Conservation (phyloP, 2,329 filamentous ascomycete species). For the Penicillium sp. region DNA sequence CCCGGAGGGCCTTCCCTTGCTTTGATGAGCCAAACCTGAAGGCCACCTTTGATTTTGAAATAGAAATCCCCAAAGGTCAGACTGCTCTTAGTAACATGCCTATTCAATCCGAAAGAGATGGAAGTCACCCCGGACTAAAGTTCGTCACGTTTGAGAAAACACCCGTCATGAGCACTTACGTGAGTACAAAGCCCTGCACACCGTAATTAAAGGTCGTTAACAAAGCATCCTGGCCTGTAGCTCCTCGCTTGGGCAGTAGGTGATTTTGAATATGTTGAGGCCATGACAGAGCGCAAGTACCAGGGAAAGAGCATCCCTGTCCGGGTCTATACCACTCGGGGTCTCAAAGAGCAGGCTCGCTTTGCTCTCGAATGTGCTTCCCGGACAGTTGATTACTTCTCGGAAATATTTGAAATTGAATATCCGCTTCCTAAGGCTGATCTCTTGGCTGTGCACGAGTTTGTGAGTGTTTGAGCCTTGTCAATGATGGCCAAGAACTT, state of each 20-base stretch:
- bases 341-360: conserved; percentile 87
- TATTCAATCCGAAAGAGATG: conserved; percentile 69
- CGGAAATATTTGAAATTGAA: conserved; percentile 86
- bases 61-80: conserved; percentile 86
- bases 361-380: conserved; percentile 90
- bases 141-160: conserved; percentile 77
- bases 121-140: conserved; percentile 65
- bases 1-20: conserved; percentile 91
- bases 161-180: conserved; percentile 86
- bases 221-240: conserved; percentile 51
- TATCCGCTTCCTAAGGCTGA: conserved; percentile 93
- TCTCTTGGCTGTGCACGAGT: conserved; percentile 87
- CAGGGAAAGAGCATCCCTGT: conserved; percentile 89
- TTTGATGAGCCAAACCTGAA: conserved; percentile 98
- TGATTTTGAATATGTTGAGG: conserved; percentile 96
- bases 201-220: not conserved
- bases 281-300: conserved; percentile 84
- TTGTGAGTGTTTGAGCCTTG: conserved; percentile 58
- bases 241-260: conserved; percentile 92
- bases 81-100: conserved; percentile 96
- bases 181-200: conserved; percentile 31
- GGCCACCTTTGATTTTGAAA: conserved; percentile 89
- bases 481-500: not conserved
- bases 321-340: conserved; percentile 90
- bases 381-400: conserved; percentile 94